phyloP scores from a whole-genome alignment of 768 basidiomycete species.

The Piloderma croceum region DNA sequence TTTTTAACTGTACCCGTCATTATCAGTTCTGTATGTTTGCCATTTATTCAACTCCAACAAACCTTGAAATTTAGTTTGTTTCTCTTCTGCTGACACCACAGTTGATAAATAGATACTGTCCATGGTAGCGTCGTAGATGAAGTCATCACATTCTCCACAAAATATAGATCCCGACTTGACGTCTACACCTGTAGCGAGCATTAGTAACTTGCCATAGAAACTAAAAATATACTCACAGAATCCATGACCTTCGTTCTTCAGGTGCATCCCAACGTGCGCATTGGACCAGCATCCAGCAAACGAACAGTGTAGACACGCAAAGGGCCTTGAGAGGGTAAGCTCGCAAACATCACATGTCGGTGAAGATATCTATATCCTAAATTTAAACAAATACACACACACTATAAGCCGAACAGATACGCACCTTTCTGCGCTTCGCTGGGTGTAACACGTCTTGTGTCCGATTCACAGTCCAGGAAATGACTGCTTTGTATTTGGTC shows the following conservation, averaged over 20 bases:
- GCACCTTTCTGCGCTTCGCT: slow-evolving; percentile 62
- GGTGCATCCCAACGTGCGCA: slow-evolving; percentile 53
- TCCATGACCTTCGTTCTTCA: slow-evolving; percentile 49
- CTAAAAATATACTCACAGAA: slow-evolving; percentile 49
- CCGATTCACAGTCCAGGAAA: slow-evolving; percentile 50
- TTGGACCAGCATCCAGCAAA: slow-evolving; percentile 66
- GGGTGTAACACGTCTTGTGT: slow-evolving; percentile 42
- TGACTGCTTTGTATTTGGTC: slow-evolving; percentile 47
- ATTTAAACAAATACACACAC: neutral
- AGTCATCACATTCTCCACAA: slow-evolving; percentile 70
- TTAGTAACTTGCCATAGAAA: neutral
- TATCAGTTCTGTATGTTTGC: neutral
- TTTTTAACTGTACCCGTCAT: slow-evolving; percentile 28
- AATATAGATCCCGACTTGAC: slow-evolving; percentile 67
- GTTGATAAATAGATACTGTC: slow-evolving; percentile 41
- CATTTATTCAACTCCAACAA: slow-evolving; percentile 2
- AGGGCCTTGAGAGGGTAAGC: slow-evolving; percentile 52
- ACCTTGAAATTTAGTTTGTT: slow-evolving; percentile 58
- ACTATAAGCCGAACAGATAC: neutral
- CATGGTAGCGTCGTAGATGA: slow-evolving; percentile 56
- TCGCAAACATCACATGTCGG: slow-evolving; percentile 64
- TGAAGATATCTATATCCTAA: slow-evolving; percentile 37
- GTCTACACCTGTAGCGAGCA: slow-evolving; percentile 58
- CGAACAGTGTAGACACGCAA: slow-evolving; percentile 68
- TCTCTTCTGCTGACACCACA: slow-evolving; percentile 53